Evolutionary conservation across 2,329 filamentous ascomycete genomes (phyloP), one percentile per base, ranked within the genome.

Genomic region (Achaetomium macrosporum): DNA sequence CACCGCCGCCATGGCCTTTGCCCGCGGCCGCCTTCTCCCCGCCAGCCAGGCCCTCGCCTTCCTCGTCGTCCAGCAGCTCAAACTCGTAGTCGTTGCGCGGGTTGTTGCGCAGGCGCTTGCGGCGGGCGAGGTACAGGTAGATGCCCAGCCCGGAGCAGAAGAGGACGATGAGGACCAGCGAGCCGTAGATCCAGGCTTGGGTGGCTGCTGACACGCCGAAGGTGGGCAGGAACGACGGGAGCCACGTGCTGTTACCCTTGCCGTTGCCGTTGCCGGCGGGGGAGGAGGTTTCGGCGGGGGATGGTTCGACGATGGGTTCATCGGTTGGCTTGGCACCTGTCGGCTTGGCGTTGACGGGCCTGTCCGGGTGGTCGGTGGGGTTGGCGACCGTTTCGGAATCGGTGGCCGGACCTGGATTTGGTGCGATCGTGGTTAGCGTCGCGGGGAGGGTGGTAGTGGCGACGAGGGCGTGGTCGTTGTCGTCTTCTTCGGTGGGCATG

Each of bases 181-280:
- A 84, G 53, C 90, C 91, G 67, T 84, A 97, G 61, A 99, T 96
- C 93, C 93, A 99, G 55, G 88, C 80, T 66, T 95, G 90, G 0
- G 90, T 96, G 64, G 82, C 83, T 61, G 90, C 90, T 9, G 87
- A 91, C 36, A 91, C 86, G 50, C 90, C 90, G 63, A 97, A 95
- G 1, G 88, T 92, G 0, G 92, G 91, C 66, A 97, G 86, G 75
- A 87, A 88, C 8, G 87, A 91, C 1, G 91, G 90, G 16, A 96
- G 77, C 82, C 82, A 85, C 56, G 88, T 85, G 60, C 20, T 35
- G 19, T 29, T 61, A 5, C 25, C 25, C 25, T 62, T 59, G 15
- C 64, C 59, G 10, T 67, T 60, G 20, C 66, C 61, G 20, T 41
- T 42, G 37, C 25, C 47, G 10, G n/a, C 4, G 25, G 37, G 29